Conservation (phyloP, 2,329 filamentous ascomycete species). For the Penicillium psychrosexuale region DNA sequence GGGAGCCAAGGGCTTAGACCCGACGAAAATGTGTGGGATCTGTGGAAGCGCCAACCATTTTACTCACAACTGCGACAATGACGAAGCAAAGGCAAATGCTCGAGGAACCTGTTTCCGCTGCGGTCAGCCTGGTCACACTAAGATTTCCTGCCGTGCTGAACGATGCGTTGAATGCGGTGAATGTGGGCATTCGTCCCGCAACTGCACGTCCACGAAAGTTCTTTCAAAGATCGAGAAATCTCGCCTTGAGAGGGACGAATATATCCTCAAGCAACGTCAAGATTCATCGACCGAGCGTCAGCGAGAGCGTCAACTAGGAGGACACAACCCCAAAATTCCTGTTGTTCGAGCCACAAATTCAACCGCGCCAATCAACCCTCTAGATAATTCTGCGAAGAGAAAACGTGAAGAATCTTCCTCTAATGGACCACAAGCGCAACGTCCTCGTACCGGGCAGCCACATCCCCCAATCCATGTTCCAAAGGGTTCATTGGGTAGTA, state of each 20-base stretch:
- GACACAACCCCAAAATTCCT: constrained; percentile 47
- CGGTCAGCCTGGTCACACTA: constrained; percentile 38
- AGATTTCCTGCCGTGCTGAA: constrained; percentile 37
- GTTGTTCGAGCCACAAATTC: constrained; percentile 32
- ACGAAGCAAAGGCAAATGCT: constrained; percentile 38
- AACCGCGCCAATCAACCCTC: constrained; percentile 12
- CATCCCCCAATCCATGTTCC: constrained; percentile 26
- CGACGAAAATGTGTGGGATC: constrained; percentile 41
- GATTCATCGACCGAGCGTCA: constrained; percentile 39
- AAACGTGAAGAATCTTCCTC: constrained; percentile 31
- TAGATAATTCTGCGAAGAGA: constrained; percentile 28
- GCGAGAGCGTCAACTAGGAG: constrained; percentile 42
- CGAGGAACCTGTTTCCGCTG: constrained; percentile 46
- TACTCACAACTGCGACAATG: constrained; percentile 46
- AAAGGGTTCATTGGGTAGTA: constrained; percentile 5
- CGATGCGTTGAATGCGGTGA: constrained; percentile 46
- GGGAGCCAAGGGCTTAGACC: constrained; percentile 44
- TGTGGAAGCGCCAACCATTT: constrained; percentile 48
- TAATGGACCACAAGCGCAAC: constrained; percentile 25
- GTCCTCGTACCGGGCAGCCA: constrained; percentile 27
- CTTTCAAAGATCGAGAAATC: constrained; percentile 39
- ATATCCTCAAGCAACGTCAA: constrained; percentile 31
- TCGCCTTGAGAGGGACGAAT: constrained; percentile 39
- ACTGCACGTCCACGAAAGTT: constrained; percentile 34
- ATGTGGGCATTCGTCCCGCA: constrained; percentile 39